phyloP scores from a whole-genome alignment of 352 stramenopile genomes.

The Phytopythium ostracodes region DNA sequence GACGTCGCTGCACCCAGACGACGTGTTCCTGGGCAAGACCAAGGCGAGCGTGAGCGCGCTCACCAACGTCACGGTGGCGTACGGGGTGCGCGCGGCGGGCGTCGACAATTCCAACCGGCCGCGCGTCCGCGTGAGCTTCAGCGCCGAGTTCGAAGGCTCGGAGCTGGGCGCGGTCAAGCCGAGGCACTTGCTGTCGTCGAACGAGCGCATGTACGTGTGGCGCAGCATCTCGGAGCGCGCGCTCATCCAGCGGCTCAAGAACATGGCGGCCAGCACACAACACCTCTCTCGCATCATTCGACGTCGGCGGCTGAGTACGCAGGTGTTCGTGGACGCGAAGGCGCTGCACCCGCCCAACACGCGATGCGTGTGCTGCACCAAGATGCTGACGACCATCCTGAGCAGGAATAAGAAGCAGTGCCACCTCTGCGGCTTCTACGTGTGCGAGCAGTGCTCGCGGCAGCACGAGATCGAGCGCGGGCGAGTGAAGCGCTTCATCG shows the following conservation, averaged over 20 bases:
- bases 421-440: slow-evolving; percentile 52
- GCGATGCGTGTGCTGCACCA: slow-evolving; percentile 28
- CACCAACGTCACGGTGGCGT: too few relatives aligned
- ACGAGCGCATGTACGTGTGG: too few relatives aligned
- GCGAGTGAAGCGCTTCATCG: slow-evolving; percentile 16
- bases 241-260: slow-evolving; percentile 22
- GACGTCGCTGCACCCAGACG: too few relatives aligned
- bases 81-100: too few relatives aligned
- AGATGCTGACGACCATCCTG: slow-evolving; percentile 15
- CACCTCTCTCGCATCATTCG: slow-evolving; percentile 29
- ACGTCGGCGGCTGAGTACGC: slow-evolving; percentile 21
- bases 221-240: slow-evolving; percentile 13
- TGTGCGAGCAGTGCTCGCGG: slow-evolving; percentile 45
- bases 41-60: too few relatives aligned
- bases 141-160: too few relatives aligned
- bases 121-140: too few relatives aligned
- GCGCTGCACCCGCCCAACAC: slow-evolving; percentile 21
- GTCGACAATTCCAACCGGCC: too few relatives aligned
- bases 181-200: too few relatives aligned
- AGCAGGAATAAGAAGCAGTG: slow-evolving; percentile 34
- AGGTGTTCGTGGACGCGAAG: slow-evolving; percentile 27
- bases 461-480: slow-evolving; percentile 24
- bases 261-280: slow-evolving; percentile 34
- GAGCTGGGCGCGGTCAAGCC: too few relatives aligned
- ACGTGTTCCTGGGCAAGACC: too few relatives aligned